These are phyloP conservation scores for Podila verticillata DNA, from an alignment of 192 early-diverging fungal genomes.

Conservation along the genomic window DNA sequence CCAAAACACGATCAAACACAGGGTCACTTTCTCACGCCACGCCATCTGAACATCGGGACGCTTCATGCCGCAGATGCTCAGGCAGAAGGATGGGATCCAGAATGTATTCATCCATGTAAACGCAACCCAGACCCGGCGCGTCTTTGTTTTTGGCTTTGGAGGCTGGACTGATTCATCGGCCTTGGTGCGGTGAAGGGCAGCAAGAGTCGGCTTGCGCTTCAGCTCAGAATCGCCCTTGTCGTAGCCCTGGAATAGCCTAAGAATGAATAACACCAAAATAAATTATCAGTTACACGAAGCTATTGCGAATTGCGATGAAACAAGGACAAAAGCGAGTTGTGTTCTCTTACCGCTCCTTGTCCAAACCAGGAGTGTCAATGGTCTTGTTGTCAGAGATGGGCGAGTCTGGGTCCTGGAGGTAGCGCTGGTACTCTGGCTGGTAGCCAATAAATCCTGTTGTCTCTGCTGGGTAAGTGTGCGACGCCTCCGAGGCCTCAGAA, in stretches of 20 bases:
- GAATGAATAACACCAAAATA: too few relatives aligned
- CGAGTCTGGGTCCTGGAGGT: constrained; percentile 9
- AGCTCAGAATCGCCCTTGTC: constrained; percentile 24
- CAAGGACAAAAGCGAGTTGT: background rate
- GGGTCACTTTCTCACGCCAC: constrained; percentile 91
- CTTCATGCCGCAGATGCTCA: constrained; percentile 78
- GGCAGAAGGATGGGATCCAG: constrained; percentile 74
- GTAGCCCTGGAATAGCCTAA: constrained; percentile 19
- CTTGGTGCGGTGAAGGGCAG: constrained; percentile 36
- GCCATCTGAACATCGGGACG: constrained; percentile 94
- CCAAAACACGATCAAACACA: constrained; percentile 86
- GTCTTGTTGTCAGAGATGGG: constrained; percentile 33
- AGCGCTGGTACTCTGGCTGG: constrained; percentile 12
- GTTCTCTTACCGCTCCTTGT: constrained; percentile 29
- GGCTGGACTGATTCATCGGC: constrained; percentile 58
- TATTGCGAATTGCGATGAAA: background rate
- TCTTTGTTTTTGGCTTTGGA: constrained; percentile 50
- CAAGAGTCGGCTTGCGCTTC: constrained; percentile 52
- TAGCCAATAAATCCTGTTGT: constrained; percentile 14
- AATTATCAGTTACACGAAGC: background rate
- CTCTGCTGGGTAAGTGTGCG: constrained; percentile 13
- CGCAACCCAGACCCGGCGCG: constrained; percentile 71
- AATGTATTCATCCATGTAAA: constrained; percentile 85
- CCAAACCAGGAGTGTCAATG: constrained; percentile 21
- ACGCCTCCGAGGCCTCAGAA: constrained; percentile 25